Conservation (phyloP, 306 rosid genomes). For the Ziziphus jujuba region DNA sequence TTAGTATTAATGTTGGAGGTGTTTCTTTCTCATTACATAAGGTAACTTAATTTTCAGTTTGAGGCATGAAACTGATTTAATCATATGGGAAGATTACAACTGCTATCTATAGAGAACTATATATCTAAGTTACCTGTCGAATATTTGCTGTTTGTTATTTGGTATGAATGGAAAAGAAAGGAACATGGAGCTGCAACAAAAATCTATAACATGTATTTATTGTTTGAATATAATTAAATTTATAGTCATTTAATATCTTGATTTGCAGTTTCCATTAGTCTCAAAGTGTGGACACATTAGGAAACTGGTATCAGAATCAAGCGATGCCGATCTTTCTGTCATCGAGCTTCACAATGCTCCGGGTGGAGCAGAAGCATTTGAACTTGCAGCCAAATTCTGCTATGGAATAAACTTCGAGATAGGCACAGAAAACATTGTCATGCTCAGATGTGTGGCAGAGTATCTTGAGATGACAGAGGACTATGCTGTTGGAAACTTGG, state of each 20-base stretch:
- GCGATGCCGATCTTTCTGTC: conserved; percentile 51
- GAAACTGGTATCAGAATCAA: conserved; percentile 78
- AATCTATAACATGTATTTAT: neutral
- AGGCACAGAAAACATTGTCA: conserved; percentile 66
- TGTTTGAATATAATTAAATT: neutral
- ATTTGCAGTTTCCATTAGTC: conserved; percentile 82
- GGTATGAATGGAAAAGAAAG: conserved; percentile 4
- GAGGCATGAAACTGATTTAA: conserved; percentile 6
- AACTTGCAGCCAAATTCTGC: conserved; percentile 91
- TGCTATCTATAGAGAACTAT: neutral
- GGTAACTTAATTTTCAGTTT: conserved; percentile 49
- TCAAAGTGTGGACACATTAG: conserved; percentile 80
- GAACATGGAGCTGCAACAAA: conserved; percentile 19
- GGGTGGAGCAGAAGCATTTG: conserved; percentile 93
- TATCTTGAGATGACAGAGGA: conserved; percentile 97
- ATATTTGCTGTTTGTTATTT: neutral
- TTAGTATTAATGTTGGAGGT: conserved; percentile 70
- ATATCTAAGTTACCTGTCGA: neutral
- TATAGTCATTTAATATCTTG: conserved; percentile 1
- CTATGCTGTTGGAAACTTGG: conserved; percentile 69
- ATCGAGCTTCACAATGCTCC: conserved; percentile 68
- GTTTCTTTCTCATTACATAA: conserved; percentile 80
- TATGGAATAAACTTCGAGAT: conserved; percentile 95
- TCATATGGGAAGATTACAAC: neutral
- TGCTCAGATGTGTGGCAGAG: conserved; percentile 83